These are phyloP conservation scores for Colletotrichum spinosum DNA, from an alignment of 2,329 filamentous ascomycete genomes.

Conservation along the genomic window DNA sequence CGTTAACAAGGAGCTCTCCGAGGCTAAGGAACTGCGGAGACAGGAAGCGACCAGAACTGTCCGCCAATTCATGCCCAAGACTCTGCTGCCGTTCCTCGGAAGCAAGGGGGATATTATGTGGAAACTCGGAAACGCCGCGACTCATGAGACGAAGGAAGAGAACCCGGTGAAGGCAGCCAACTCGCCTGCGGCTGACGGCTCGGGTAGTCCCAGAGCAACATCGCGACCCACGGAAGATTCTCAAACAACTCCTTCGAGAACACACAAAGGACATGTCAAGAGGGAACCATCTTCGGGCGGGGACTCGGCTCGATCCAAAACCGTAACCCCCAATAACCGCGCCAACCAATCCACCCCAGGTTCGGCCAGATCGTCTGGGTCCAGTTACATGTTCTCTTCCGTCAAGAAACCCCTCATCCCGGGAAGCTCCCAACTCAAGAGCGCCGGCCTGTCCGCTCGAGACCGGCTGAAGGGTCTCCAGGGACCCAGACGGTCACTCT, in stretches of 20 bases:
- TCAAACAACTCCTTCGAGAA: too few relatives aligned
- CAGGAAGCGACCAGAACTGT: conserved; percentile 25
- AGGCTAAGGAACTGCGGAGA: conserved; percentile 3
- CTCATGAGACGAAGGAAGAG: not conserved
- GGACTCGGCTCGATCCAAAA: not conserved
- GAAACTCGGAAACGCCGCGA: conserved; percentile 24
- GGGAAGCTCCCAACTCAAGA: conserved; percentile 3
- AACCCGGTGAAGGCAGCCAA: not conserved
- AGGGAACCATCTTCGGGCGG: not conserved
- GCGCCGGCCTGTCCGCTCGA: conserved; percentile 7
- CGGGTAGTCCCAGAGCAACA: not conserved
- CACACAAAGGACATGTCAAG: not conserved
- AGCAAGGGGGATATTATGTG: conserved; percentile 26
- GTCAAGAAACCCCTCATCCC: conserved; percentile 17
- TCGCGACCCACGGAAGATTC: not conserved
- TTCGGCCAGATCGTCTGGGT: too few relatives aligned
- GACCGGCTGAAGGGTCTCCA: conserved; percentile 20
- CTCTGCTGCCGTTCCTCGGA: conserved; percentile 28
- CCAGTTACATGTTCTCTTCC: not conserved
- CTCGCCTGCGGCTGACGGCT: not conserved
- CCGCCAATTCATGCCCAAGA: conserved; percentile 18
- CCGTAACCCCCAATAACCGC: too few relatives aligned
- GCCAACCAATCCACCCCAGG: too few relatives aligned
- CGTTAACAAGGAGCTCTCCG: conserved; percentile 20
- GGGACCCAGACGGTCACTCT: not conserved